Base-by-base conservation (phyloP, 75 land plant genomes). In the Selaginella moellendorffii region DNA sequence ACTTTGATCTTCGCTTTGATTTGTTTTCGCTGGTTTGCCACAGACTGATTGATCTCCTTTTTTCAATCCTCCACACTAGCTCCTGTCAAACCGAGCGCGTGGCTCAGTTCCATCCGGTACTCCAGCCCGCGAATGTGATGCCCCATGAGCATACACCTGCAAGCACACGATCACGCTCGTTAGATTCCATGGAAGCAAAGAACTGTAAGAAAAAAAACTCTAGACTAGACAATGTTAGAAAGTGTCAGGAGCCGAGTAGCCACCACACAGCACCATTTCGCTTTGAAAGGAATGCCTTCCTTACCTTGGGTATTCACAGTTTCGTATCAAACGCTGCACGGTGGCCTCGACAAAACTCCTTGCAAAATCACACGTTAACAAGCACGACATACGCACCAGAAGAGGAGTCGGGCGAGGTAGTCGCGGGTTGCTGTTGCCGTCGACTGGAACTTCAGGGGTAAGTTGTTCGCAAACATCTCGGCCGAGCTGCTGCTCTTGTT, bases 401-500 rank as follows among this genome's bases (percentile, higher is more conserved):
- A 77, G 24, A 77, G 66, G 58, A 77, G 53, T 51, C 75, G 74
- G 25, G 80, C 80, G 23, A 81, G 77, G 54, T 81, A 74, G 60
- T 81, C 83, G 8, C 80, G 63, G 14, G 72, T 72, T 24, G 61
- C 56, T 12, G 67, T 53, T 1, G 66, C 63, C 0, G 67, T 54
- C 62, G 66, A 64, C 29, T 29, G 46, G 14, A 36, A 36, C 14
- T 36, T 36, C 14, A 36, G 14, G 46, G 46, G 46, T 14, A 36
- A 5, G 24, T 46, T 23, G 66, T 71, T 65, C 14, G 46, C 5
- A 5, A 36, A 14, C 14, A 36, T 5, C 46, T 36, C 46, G 46
- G 46, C 10, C 5, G 46, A 52, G 54, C 63, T 26, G 52, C 56
- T 27, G 27, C 62, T 0, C 18, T 53, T 46, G 67, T 52, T 31